Base-by-base conservation (phyloP, 495 filamentous ascomycete genomes). In the Oidiodendron maius region DNA sequence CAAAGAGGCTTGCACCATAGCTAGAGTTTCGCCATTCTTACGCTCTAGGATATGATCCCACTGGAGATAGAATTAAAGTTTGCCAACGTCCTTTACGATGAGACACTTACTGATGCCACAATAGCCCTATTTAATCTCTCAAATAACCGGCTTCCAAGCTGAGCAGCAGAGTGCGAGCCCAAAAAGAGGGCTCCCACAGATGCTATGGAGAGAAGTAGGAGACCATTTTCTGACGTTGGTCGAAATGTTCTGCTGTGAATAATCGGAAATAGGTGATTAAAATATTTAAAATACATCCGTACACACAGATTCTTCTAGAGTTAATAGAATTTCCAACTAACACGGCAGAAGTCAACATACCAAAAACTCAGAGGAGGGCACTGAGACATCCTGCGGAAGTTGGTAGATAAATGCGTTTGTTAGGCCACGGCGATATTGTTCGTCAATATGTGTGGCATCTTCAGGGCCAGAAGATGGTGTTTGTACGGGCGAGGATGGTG, bases 1-100 rank as follows among this genome's bases (percentile, higher is more conserved):
- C 2, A 53, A 17, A 13, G 55, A 48, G 11, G 56, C 48, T 49
- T 58, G 55, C 9, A 58, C 26, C 49, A 58, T 42, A 18, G 43
- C 24, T 13, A 47, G 6, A 22, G 32, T n/a, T 28, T 37, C 44
- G 10, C 26, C 28, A 32, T 2, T 10, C 4, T 21, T 10, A 4
- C 16, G 26, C 2, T 21, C 16, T n/a, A 30, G 23, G 17, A 34
- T 24, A 15, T n/a, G 12, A 32, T 46, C 43, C 43, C 43, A 32
- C 43, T 46, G 25, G 1, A 34, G 16, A 28, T 8, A 6, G 28
- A 32, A 4, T 8, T 10, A 17, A 18, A 32, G 43, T 2, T 3
- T 9, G 4, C 6, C 10, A 3, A 16, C 35, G 18, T 32, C 1
- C 18, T 35, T 9, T 8, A 8, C 3, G n/a, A 11, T 2, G 25